Evolutionary conservation across 768 basidiomycete species (phyloP).

Genomic region (Tubosaeta sp.): DNA sequence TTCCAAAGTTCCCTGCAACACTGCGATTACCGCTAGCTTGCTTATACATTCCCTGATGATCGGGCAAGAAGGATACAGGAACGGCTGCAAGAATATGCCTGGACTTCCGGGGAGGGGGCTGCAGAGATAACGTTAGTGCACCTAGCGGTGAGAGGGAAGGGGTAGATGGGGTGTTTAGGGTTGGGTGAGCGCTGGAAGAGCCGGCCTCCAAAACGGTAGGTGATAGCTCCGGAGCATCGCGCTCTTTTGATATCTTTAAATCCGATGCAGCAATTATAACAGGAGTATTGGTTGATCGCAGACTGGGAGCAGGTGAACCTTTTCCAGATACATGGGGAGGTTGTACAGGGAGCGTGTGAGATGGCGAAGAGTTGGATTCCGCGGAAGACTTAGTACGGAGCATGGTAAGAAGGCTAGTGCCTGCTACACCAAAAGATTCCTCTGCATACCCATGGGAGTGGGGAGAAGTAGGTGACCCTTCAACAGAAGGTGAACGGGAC

Average conservation of each 20-base stretch:
- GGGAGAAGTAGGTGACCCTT: conserved; percentile 37
- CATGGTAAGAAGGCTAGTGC: conserved; percentile 52
- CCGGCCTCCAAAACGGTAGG: conserved; percentile 7
- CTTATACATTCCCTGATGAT: conserved; percentile 20
- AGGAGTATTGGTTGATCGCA: conserved; percentile 21
- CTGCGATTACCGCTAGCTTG: conserved; percentile 26
- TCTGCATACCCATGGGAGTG: conserved; percentile 39
- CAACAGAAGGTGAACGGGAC: conserved; percentile 32
- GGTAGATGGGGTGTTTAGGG: conserved; percentile 13
- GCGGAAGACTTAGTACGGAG: conserved; percentile 39
- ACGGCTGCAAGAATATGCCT: conserved; percentile 13
- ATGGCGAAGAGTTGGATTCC: conserved; percentile 23
- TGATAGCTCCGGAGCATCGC: conserved; percentile 25
- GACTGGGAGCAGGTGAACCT: conserved; percentile 25
- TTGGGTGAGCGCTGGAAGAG: conserved; percentile 28
- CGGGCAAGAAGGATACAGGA: conserved; percentile 1
- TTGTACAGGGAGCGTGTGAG: conserved; percentile 32
- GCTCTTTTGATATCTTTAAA: conserved; percentile 37
- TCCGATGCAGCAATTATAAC: conserved; percentile 27
- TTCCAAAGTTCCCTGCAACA: conserved; percentile 29
- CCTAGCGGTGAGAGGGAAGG: conserved; percentile 31
- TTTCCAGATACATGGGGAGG: conserved; percentile 8
- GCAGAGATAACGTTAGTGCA: conserved; percentile 29
- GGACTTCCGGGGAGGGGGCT: conserved; percentile 30
- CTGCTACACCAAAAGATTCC: conserved; percentile 56